Evolutionary conservation across 495 filamentous ascomycete genomes (phyloP).

Genomic region (Xylaria longipes): DNA sequence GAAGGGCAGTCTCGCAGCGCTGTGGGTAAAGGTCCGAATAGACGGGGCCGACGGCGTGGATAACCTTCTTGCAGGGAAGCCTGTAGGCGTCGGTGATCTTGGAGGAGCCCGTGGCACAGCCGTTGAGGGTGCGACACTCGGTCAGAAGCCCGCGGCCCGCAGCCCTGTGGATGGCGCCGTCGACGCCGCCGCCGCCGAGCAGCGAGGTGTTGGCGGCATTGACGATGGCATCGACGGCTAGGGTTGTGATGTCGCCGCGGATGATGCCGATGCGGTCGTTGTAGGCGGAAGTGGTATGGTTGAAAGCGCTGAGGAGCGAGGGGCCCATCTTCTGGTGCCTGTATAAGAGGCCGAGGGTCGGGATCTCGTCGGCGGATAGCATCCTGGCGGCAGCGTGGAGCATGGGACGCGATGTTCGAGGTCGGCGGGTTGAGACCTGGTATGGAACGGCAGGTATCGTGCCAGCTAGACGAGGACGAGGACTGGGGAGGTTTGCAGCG

Average conservation of each 20-base stretch:
- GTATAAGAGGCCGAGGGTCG: slow-evolving; percentile 71
- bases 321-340: slow-evolving; percentile 47
- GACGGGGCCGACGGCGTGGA: slow-evolving; percentile 91
- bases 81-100: slow-evolving; percentile 83
- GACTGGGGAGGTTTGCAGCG: neutral
- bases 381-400: slow-evolving; percentile 26
- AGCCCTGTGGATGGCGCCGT: slow-evolving; percentile 84
- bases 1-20: slow-evolving; percentile 58
- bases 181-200: slow-evolving; percentile 85
- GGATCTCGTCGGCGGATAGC: slow-evolving; percentile 57
- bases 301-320: slow-evolving; percentile 27
- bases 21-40: slow-evolving; percentile 57
- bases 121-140: slow-evolving; percentile 72
- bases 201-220: slow-evolving; percentile 88
- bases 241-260: slow-evolving; percentile 81
- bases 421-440: neutral
- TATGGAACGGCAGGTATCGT: neutral
- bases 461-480: neutral
- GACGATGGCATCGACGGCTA: slow-evolving; percentile 83
- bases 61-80: slow-evolving; percentile 77
- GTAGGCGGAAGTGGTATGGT: slow-evolving; percentile 43
- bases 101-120: slow-evolving; percentile 79
- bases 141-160: slow-evolving; percentile 71
- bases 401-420: slow-evolving; percentile 11
- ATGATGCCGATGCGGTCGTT: slow-evolving; percentile 78